Evolutionary conservation across 441 rosid species (phyloP), one percentile per base, ranked within the genome.

Genomic region (Omphalea diandra): DNA sequence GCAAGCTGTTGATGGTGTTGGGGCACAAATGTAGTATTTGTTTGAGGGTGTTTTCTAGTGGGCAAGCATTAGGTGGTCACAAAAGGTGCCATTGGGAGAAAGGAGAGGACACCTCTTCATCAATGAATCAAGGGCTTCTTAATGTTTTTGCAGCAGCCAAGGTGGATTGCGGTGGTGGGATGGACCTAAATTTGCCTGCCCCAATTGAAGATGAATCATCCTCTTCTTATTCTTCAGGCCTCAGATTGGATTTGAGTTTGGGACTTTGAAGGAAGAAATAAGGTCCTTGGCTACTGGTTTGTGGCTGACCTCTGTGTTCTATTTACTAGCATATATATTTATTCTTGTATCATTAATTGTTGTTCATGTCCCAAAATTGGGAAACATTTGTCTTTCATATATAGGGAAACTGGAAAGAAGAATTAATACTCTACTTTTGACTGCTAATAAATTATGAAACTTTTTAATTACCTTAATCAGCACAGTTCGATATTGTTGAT

Each of bases 31-130:
- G 98, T 31, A 80, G 86, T 43, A 79, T 90, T 1, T 93, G 96
- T 76, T 76, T 67, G 66, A 87, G 83, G 82, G 90, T 85, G 55
- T 93, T 91, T 72, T 70, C 91, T 0, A 89, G 82, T 67, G 97
- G 97, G 68, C 97, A 93, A 69, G 96, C 97, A 33, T 84, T 93
- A 1, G 97, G 94, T 1, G 98, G 98, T 1, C 98, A 94, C 70
- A 94, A 79, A 86, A 88, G 97, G 77, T 88, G 90, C 79, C 98
- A 90, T 35, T 87, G 95, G 94, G 97, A 89, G 80, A 86, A 63
- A 71, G 79, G 66, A 10, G 89, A 86, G 22, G 87, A 77, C 61
- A 11, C 70, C 33, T 58, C 68, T 38, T 63, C 69, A 27, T 33
- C 47, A 50, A 58, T 49, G 29, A 50, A 29, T 31, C 68, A 68